These are phyloP conservation scores for Rickenella mellea DNA, from an alignment of 768 basidiomycete genomes.

Conservation along the genomic window DNA sequence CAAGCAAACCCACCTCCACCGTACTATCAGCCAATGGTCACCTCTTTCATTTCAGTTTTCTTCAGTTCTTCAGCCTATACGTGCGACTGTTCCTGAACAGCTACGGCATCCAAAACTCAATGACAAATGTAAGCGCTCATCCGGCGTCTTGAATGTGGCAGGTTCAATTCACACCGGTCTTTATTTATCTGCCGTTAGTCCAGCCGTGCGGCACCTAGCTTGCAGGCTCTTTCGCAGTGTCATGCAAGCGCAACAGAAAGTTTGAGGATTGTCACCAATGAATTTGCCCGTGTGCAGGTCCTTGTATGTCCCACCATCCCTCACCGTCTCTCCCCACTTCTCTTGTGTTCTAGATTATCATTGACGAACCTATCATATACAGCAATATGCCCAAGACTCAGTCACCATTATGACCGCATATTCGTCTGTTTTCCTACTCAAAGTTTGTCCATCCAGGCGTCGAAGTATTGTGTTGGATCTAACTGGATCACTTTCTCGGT, in stretches of 20 bases:
- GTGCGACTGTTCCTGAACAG: conserved; percentile 79
- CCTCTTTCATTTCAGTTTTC: conserved; percentile 66
- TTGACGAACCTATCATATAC: conserved; percentile 8
- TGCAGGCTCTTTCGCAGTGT: conserved; percentile 62
- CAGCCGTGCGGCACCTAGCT: conserved; percentile 48
- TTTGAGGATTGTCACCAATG: conserved; percentile 60
- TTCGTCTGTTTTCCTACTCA: conserved; percentile 70
- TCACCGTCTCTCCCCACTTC: not conserved
- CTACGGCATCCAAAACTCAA: conserved; percentile 63
- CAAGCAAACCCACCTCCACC: conserved; percentile 7
- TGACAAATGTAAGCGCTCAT: conserved; percentile 38
- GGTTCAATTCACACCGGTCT: conserved; percentile 3
- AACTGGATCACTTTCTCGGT: conserved; percentile 3
- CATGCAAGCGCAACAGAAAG: conserved; percentile 66
- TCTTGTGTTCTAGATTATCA: conserved; percentile 2
- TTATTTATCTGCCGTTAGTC: conserved; percentile 25
- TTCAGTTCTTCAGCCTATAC: conserved; percentile 68
- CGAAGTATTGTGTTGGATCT: not conserved
- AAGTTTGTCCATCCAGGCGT: conserved; percentile 30
- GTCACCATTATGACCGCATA: conserved; percentile 83
- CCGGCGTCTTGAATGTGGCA: conserved; percentile 3
- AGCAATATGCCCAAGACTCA: conserved; percentile 83
- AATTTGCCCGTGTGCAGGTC: conserved; percentile 66
- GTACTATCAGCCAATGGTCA: conserved; percentile 50
- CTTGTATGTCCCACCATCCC: conserved; percentile 36